phyloP scores from a whole-genome alignment of 768 basidiomycete species.

The Leccinum uliginosum region DNA sequence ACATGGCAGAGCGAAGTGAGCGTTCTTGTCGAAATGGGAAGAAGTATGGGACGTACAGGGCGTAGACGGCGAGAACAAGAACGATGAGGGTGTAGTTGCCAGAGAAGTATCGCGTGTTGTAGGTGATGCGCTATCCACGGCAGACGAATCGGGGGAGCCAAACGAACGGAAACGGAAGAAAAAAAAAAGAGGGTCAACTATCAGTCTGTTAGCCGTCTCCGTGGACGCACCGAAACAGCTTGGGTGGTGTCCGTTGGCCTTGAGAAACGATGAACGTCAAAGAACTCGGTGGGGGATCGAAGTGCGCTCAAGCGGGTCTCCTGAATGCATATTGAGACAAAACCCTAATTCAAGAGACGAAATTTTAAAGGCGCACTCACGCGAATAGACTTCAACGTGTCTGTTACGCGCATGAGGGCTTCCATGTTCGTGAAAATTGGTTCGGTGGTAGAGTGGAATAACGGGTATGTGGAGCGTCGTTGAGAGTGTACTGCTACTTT shows the following conservation, averaged over 20 bases:
- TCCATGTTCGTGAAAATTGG: conserved; percentile 47
- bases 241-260: conserved; percentile 77
- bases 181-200: not conserved
- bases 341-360: not conserved
- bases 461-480: not conserved
- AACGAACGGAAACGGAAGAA: not conserved
- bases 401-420: conserved; percentile 55
- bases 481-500: not conserved
- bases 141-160: not conserved
- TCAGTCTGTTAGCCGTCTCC: not conserved
- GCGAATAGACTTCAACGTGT: conserved; percentile 65
- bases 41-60: conserved; percentile 51
- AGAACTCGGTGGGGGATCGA: conserved; percentile 72
- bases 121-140: conserved; percentile 71
- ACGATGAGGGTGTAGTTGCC: conserved; percentile 88
- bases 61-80: conserved; percentile 76
- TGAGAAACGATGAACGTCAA: conserved; percentile 81
- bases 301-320: conserved; percentile 77
- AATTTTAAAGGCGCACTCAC: conserved; percentile 42
- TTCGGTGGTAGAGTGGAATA: not conserved
- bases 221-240: conserved; percentile 60
- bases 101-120: conserved; percentile 90
- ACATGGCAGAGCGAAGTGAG: not conserved
- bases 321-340: conserved; percentile 33
- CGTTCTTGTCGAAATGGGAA: not conserved